Conservation (phyloP, 2,329 filamentous ascomycete genomes). For the Endoconidiophora polonica region DNA sequence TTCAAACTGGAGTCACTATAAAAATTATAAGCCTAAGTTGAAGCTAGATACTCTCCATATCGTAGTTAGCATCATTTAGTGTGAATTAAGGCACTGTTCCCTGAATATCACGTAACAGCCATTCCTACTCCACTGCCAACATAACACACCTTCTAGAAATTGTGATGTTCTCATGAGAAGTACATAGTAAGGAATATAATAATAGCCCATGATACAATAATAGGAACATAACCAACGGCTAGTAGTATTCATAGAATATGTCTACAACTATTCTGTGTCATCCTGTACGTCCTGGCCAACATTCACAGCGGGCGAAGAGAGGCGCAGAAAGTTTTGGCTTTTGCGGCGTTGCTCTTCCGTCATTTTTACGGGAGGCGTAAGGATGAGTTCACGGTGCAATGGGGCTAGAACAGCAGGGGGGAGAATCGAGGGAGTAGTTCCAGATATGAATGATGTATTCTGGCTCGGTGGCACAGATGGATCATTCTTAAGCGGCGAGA, state of each 20-base stretch:
- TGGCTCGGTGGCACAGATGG: conserved; percentile 22
- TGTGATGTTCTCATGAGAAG: too few relatives aligned
- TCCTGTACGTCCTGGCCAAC: conserved; percentile 6
- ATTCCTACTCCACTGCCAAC: not conserved
- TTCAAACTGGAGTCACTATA: too few relatives aligned
- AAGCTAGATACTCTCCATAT: not conserved
- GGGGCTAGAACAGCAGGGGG: conserved; percentile 41
- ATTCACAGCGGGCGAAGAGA: conserved; percentile 3
- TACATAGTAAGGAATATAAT: too few relatives aligned
- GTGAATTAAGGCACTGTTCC: not conserved
- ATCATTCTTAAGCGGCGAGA: conserved; percentile 37
- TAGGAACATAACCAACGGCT: not conserved
- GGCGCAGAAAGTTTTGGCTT: conserved; percentile 9
- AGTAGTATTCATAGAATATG: too few relatives aligned
- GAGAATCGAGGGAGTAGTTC: conserved; percentile 31
- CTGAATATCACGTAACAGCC: not conserved
- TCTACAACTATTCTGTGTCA: not conserved
- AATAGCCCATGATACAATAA: not conserved
- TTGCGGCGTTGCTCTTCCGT: conserved; percentile 18
- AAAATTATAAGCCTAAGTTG: not conserved
- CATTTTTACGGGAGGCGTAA: conserved; percentile 44
- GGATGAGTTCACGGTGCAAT: conserved; percentile 36
- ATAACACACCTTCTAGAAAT: too few relatives aligned
- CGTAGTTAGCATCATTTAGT: not conserved
- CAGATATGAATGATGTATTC: conserved; percentile 15